phyloP scores from a whole-genome alignment of 345 rosid genomes.

The Linum lewisii region DNA sequence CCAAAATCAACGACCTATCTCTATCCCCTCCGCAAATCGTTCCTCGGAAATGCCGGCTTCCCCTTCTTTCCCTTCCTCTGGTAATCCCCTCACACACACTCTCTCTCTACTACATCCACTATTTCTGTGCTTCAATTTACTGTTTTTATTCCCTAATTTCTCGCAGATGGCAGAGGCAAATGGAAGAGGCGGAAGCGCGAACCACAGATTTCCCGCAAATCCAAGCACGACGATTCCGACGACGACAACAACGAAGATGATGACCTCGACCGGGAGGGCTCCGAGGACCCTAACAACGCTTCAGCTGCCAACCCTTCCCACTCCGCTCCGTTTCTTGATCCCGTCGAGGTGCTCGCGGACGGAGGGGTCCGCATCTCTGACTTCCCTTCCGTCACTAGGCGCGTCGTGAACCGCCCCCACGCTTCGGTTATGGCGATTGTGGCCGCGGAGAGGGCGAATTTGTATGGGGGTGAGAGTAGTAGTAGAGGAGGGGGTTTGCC shows the following conservation, averaged over 20 bases:
- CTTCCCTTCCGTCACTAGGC: slow-evolving; percentile 57
- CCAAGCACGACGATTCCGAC: slow-evolving; percentile 24
- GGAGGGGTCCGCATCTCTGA: slow-evolving; percentile 55
- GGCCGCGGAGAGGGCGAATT: slow-evolving; percentile 54
- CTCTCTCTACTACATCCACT: neutral
- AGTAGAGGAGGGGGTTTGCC: slow-evolving; percentile 27
- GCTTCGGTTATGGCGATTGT: slow-evolving; percentile 48
- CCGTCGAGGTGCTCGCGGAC: slow-evolving; percentile 39
- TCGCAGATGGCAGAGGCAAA: slow-evolving; percentile 60
- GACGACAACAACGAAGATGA: slow-evolving; percentile 40
- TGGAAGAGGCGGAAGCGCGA: slow-evolving; percentile 82
- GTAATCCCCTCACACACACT: neutral
- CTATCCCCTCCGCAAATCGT: neutral
- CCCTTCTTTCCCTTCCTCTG: neutral
- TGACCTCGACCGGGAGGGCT: slow-evolving; percentile 24
- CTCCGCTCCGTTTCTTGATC: slow-evolving; percentile 42
- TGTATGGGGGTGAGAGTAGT: slow-evolving; percentile 41
- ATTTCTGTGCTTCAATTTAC: neutral
- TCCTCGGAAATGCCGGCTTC: neutral
- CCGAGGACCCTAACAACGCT: slow-evolving; percentile 31
- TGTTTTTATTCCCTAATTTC: slow-evolving; percentile 10
- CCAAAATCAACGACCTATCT: neutral
- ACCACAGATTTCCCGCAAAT: slow-evolving; percentile 34
- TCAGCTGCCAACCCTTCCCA: slow-evolving; percentile 6
- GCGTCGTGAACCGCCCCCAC: slow-evolving; percentile 66